Conservation (phyloP, 1,139 yeast species). For the Lodderomyces parapsilosis region DNA sequence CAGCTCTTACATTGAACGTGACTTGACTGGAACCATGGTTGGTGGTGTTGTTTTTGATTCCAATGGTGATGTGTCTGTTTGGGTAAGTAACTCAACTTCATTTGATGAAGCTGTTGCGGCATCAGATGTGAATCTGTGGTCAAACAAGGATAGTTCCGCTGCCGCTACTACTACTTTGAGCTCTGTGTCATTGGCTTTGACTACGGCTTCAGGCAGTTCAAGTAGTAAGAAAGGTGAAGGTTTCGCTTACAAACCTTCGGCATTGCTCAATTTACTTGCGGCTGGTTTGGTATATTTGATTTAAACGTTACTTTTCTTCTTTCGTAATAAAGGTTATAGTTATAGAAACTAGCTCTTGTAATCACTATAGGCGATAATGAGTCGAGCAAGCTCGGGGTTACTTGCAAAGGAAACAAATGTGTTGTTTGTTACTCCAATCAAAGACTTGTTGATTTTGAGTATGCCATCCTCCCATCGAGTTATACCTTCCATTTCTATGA, state of each 20-base stretch:
- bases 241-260: conserved; percentile 15
- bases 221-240: conserved; percentile 22
- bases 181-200: conserved; percentile 21
- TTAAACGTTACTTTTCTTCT: no score
- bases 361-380: conserved; percentile 9
- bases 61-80: conserved; percentile 59
- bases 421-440: conserved; percentile 3
- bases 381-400: conserved; percentile 10
- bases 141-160: conserved; percentile 10
- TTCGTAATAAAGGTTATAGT: background rate
- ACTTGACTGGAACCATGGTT: conserved; percentile 45
- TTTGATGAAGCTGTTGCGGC: conserved; percentile 41
- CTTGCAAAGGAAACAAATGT: conserved; percentile 8
- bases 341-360: conserved; percentile 4
- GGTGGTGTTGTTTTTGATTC: conserved; percentile 74
- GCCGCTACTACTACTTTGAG: conserved; percentile 22
- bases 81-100: conserved; percentile 54
- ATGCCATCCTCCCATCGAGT: conserved; percentile 2
- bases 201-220: conserved; percentile 5
- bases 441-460: conserved; percentile 5
- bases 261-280: conserved; percentile 16
- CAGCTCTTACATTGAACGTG: conserved; percentile 58
- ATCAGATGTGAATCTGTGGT: conserved; percentile 35
- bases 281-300: conserved; percentile 19
- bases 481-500: conserved; percentile 7